Conservation (phyloP, 2,329 filamentous ascomycete genomes). For the Sporothrix pallida region DNA sequence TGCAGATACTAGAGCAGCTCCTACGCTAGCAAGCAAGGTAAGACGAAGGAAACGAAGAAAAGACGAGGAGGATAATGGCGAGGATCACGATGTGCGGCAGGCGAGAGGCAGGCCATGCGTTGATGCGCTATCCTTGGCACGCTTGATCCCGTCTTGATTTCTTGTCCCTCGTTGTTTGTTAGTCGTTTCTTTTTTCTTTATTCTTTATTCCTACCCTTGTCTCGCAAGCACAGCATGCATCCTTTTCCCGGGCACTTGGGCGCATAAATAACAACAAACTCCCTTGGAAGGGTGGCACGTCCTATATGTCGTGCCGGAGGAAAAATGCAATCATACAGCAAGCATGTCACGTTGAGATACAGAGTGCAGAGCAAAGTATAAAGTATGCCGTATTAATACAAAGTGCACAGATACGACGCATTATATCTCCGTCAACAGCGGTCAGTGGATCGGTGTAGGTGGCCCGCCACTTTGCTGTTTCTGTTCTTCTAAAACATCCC, state of each 20-base stretch:
- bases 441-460: slow-evolving; percentile 19
- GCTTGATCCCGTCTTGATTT: slow-evolving; percentile 14
- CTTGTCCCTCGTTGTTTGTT: background rate
- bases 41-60: background rate
- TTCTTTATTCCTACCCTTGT: background rate
- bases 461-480: background rate
- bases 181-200: background rate
- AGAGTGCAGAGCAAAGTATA: too few species aligned
- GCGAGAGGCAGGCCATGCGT: background rate
- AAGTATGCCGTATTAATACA: background rate
- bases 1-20: background rate
- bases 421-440: background rate
- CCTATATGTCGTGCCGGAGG: slow-evolving; percentile 2
- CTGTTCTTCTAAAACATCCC: background rate
- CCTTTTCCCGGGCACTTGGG: background rate
- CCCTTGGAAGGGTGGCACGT: background rate
- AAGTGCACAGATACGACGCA: background rate
- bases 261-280: slow-evolving; percentile 4
- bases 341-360: background rate
- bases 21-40: background rate
- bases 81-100: slow-evolving; percentile 11
- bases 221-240: slow-evolving; percentile 11
- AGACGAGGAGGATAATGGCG: background rate
- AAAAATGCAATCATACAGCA: background rate
- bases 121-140: slow-evolving; percentile 12